Conservation (phyloP, 192 early-diverging fungal genomes). For the Anaeromyces robustus region DNA sequence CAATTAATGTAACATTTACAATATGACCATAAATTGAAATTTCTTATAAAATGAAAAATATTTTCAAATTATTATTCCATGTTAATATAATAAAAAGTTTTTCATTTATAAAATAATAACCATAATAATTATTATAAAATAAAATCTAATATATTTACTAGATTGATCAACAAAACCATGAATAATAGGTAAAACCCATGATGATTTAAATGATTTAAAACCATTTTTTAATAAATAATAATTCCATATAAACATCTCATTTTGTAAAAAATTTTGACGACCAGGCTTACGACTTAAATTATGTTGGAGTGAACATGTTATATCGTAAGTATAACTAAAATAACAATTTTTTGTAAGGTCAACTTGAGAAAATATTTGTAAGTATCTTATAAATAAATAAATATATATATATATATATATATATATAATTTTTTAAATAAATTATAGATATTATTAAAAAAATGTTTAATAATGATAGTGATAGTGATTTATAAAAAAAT, state of each 20-base stretch:
- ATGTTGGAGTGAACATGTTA: slow-evolving; percentile 75
- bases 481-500: too few relatives aligned
- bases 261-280: slow-evolving; percentile 18
- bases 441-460: too few relatives aligned
- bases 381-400: slow-evolving; percentile 22
- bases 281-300: slow-evolving; percentile 51
- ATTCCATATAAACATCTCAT: slow-evolving; percentile 97
- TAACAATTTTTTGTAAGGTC: slow-evolving; percentile 93
- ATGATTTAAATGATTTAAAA: slow-evolving; percentile 37
- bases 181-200: slow-evolving; percentile 67
- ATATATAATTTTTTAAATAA: too few relatives aligned
- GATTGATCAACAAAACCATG: slow-evolving; percentile 98
- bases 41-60: too few relatives aligned
- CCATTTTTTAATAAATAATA: slow-evolving; percentile 48
- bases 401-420: not conserved
- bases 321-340: slow-evolving; percentile 92
- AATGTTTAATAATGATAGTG: too few relatives aligned
- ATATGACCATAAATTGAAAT: slow-evolving; percentile 82
- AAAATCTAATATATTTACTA: slow-evolving; percentile 27
- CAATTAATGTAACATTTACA: slow-evolving; percentile 85
- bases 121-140: too few relatives aligned
- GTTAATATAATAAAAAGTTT: too few relatives aligned
- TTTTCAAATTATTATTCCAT: too few relatives aligned
- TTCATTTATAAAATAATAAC: too few relatives aligned
- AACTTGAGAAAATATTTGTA: slow-evolving; percentile 77